Percentiles rank a stretch among this genome's conserved stretches.
These are phyloP conservation scores for Ceratobasidium sp. DNA, from an alignment of 1,284 basidiomycete genomes.

Conservation along the genomic window DNA sequence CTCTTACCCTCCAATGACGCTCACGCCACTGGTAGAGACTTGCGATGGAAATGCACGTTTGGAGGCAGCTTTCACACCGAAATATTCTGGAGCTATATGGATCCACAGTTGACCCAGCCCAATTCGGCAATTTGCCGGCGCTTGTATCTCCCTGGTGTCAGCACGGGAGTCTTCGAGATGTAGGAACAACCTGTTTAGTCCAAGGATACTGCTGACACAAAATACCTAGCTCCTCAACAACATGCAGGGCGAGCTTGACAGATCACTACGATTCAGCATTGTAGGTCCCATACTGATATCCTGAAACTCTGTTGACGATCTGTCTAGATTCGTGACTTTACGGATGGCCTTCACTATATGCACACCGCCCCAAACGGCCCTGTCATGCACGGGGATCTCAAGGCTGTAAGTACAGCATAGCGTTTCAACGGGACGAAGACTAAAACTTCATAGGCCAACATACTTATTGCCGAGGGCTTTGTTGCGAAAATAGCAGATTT, in stretches of 20 bases:
- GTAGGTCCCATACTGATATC: not conserved
- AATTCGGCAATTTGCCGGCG: not conserved
- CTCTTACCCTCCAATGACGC: not conserved
- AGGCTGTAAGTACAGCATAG: not conserved
- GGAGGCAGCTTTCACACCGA: not conserved
- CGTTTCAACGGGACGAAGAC: too few species aligned
- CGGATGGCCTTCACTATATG: slow-evolving; percentile 11
- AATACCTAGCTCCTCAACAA: not conserved
- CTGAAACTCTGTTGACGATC: too few species aligned
- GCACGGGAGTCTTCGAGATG: slow-evolving; percentile 6
- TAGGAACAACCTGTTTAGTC: not conserved
- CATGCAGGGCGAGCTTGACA: not conserved
- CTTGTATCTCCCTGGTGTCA: slow-evolving; percentile 10
- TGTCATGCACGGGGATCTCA: slow-evolving; percentile 21
- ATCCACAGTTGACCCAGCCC: not conserved
- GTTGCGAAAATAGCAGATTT: slow-evolving; percentile 24
- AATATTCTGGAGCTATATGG: slow-evolving; percentile 16
- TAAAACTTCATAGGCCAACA: not conserved
- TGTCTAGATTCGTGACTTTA: slow-evolving; percentile 1
- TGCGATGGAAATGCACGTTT: slow-evolving; percentile 6
- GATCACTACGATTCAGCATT: slow-evolving; percentile 1
- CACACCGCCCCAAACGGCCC: slow-evolving; percentile 4
- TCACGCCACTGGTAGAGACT: not conserved
- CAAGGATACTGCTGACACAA: not conserved
- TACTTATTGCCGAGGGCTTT: slow-evolving; percentile 12